These are phyloP conservation scores for Talaromyces borbonicus DNA, from an alignment of 495 filamentous ascomycete genomes.

Conservation along the genomic window DNA sequence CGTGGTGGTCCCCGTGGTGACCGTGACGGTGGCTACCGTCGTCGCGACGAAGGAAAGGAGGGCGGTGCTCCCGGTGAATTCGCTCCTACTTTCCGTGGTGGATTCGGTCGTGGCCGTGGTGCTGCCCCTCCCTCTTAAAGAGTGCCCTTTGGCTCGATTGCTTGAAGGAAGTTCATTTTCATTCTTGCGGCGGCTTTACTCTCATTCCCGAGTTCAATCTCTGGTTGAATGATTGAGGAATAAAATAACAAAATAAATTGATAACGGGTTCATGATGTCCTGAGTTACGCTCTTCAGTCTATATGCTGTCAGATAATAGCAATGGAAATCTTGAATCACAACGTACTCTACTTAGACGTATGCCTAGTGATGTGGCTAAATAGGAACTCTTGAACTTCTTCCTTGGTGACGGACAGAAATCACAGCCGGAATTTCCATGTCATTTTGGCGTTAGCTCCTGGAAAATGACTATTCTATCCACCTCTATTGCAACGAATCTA, in stretches of 20 bases:
- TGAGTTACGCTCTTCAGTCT: background rate
- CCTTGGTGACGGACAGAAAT: too few species aligned
- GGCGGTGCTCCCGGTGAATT: conserved; percentile 92
- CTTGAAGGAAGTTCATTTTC: background rate
- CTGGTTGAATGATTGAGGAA: conserved; percentile 1
- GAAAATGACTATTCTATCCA: too few species aligned
- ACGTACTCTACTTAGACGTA: too few species aligned
- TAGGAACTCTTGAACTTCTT: too few species aligned
- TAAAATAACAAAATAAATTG: background rate
- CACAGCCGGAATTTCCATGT: too few species aligned
- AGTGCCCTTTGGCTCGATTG: background rate
- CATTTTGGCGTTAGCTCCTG: too few species aligned
- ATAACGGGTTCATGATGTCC: background rate
- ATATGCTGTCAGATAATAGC: too few species aligned
- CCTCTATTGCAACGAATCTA: background rate
- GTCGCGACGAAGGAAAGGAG: conserved; percentile 87
- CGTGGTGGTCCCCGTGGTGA: conserved; percentile 61
- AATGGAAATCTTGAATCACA: too few species aligned
- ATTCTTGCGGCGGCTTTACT: conserved; percentile 18
- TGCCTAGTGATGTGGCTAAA: too few species aligned
- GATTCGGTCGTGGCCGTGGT: conserved; percentile 84
- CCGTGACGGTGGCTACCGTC: conserved; percentile 87
- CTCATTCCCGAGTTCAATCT: conserved; percentile 1
- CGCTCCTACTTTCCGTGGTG: conserved; percentile 91
- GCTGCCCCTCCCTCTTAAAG: conserved; percentile 51